Evolutionary conservation across 768 basidiomycete species (phyloP).

Genomic region (Chlorophyllum brunneum): DNA sequence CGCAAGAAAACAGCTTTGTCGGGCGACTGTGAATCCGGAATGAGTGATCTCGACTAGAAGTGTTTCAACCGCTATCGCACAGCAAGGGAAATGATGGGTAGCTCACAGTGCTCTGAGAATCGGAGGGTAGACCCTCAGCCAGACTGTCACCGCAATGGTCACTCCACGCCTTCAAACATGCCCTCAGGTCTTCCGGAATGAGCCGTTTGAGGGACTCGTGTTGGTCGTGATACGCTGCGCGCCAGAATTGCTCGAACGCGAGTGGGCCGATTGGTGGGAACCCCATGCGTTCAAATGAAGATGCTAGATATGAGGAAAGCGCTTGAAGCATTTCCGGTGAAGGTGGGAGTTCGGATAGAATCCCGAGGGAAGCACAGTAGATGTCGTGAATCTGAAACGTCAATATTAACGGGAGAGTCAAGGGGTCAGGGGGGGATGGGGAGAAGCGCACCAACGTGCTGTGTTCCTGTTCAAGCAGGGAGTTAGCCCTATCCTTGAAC

Average conservation of each 20-base stretch:
- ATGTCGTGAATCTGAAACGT: conserved; percentile 29
- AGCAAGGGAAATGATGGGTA: not conserved
- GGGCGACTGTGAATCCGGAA: conserved; percentile 9
- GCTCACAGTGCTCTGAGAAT: conserved; percentile 14
- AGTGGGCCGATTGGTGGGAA: conserved; percentile 45
- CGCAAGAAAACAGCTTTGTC: not conserved
- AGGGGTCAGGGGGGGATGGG: not conserved
- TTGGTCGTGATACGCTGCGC: conserved; percentile 45
- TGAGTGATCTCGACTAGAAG: conserved; percentile 4
- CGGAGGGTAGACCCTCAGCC: conserved; percentile 38
- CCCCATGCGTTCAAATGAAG: conserved; percentile 46
- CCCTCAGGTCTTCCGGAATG: conserved; percentile 41
- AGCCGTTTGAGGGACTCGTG: conserved; percentile 27
- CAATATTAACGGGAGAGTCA: not conserved
- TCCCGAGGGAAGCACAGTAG: conserved; percentile 41
- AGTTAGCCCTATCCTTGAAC: conserved; percentile 44
- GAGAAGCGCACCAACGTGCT: conserved; percentile 39
- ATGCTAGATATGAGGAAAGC: conserved; percentile 43
- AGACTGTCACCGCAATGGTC: conserved; percentile 47
- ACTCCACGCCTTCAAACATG: conserved; percentile 41
- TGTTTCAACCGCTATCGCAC: not conserved
- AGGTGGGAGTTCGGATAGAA: conserved; percentile 34
- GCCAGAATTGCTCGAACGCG: conserved; percentile 57
- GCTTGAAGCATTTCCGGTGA: conserved; percentile 36
- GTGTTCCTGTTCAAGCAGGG: conserved; percentile 41